Conservation (phyloP, 768 basidiomycete species). For the Nidularia pulvinata region DNA sequence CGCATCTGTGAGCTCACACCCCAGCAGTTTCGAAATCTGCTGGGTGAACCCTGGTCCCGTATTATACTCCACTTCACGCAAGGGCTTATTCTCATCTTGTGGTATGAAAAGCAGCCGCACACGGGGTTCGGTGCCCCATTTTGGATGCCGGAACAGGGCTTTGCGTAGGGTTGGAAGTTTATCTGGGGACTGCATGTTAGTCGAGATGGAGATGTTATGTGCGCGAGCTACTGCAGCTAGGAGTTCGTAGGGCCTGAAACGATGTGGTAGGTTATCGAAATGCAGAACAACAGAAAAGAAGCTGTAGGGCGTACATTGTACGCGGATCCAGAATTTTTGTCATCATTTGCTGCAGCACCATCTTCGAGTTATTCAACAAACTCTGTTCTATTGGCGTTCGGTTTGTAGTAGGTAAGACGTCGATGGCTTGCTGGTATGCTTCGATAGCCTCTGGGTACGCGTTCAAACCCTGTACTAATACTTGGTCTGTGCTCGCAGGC, state of each 20-base stretch:
- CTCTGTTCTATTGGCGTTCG: not conserved
- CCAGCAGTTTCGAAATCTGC: conserved; percentile 5
- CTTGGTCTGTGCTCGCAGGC: not conserved
- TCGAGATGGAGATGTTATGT: conserved; percentile 13
- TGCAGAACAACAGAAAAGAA: not conserved
- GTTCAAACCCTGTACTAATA: conserved; percentile 8
- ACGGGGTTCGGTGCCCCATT: conserved; percentile 9
- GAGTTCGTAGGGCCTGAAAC: conserved; percentile 7
- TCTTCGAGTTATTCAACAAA: conserved; percentile 1
- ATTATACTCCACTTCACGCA: conserved; percentile 8
- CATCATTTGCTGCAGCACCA: conserved; percentile 5
- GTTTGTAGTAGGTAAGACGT: not conserved
- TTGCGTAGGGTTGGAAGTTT: conserved; percentile 1
- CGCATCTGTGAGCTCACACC: conserved; percentile 2
- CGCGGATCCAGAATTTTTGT: conserved; percentile 10
- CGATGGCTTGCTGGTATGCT: conserved; percentile 10
- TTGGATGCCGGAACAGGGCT: conserved; percentile 13
- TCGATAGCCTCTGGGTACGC: conserved; percentile 16
- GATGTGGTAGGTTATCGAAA: not conserved
- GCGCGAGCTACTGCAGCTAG: conserved; percentile 14
- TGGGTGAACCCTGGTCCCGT: conserved; percentile 5
- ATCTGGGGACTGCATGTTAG: not conserved
- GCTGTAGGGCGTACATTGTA: conserved; percentile 5
- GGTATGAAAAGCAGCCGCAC: conserved; percentile 12
- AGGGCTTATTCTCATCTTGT: conserved; percentile 6